Evolutionary conservation across 2,329 filamentous ascomycete genomes (phyloP).

Genomic region (Aspergillus sp.): DNA sequence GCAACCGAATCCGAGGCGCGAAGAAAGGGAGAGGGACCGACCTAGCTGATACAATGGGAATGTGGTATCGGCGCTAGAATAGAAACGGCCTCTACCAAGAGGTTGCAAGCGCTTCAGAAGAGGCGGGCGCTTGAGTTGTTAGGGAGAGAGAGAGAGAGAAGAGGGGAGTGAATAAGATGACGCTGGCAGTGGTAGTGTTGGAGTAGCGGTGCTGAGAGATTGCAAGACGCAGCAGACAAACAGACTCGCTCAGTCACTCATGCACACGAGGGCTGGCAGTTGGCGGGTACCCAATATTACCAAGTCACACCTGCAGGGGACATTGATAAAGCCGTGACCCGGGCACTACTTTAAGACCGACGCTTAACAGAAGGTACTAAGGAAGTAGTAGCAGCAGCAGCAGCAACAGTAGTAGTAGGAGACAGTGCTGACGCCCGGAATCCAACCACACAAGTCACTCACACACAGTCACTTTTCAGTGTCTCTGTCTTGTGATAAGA

Average conservation of each 20-base stretch:
- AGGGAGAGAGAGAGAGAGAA: background rate
- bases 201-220: slow-evolving; percentile 3
- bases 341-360: background rate
- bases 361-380: background rate
- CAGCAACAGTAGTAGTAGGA: slow-evolving; percentile 5
- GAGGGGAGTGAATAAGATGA: background rate
- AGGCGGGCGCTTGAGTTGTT: background rate
- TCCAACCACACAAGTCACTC: background rate
- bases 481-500: no score
- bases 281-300: slow-evolving; percentile 23
- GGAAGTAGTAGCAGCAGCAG: slow-evolving; percentile 2
- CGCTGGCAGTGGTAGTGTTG: background rate
- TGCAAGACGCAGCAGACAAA: slow-evolving; percentile 5
- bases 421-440: background rate
- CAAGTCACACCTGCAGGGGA: slow-evolving; percentile 22
- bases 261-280: slow-evolving; percentile 16
- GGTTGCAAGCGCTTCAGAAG: background rate
- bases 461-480: background rate
- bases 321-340: slow-evolving; percentile 2
- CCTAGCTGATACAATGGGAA: slow-evolving; percentile 1
- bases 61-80: background rate
- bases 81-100: background rate
- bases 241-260: slow-evolving; percentile 8
- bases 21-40: slow-evolving; percentile 1
- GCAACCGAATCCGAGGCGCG: slow-evolving; percentile 7